Conservation (phyloP, 2,329 filamentous ascomycete genomes). For the Bipolaris victoriae region DNA sequence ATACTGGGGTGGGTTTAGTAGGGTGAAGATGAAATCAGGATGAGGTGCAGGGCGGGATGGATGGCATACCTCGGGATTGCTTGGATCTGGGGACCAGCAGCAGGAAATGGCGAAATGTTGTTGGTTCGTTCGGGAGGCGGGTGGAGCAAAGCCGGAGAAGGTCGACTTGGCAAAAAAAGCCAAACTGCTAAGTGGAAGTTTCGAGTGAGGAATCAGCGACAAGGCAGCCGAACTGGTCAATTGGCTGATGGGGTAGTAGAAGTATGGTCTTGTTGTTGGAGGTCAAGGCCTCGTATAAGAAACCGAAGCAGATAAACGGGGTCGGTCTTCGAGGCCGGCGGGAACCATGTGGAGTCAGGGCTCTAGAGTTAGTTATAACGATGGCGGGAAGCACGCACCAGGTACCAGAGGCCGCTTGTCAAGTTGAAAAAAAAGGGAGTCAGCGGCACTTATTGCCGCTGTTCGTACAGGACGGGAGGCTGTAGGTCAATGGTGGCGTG, state of each 20-base stretch:
- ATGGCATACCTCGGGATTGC: conserved; percentile 10
- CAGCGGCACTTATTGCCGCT: conserved; percentile 30
- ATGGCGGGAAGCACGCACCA: conserved; percentile 45
- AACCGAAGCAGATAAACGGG: conserved; percentile 19
- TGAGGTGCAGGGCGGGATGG: neutral
- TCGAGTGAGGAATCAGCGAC: conserved; percentile 20
- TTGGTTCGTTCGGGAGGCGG: conserved; percentile 26
- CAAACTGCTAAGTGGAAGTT: conserved; percentile 33
- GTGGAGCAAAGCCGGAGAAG: conserved; percentile 35
- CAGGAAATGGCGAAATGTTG: conserved; percentile 29
- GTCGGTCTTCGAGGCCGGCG: conserved; percentile 25
- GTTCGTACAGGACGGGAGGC: conserved; percentile 33
- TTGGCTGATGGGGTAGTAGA: conserved; percentile 7
- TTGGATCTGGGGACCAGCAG: conserved; percentile 7
- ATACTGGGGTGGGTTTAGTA: conserved; percentile 9
- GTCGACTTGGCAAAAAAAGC: conserved; percentile 35
- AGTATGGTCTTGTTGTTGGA: conserved; percentile 20
- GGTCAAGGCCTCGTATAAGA: conserved; percentile 21
- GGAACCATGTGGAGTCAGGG: conserved; percentile 40
- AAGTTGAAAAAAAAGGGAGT: conserved; percentile 30
- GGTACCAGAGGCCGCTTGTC: conserved; percentile 33
- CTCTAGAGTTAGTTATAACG: conserved; percentile 33
- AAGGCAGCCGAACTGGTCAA: conserved; percentile 14
- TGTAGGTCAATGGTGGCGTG: conserved; percentile 39
- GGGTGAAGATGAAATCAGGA: neutral